Evolutionary conservation across 2,329 filamentous ascomycete genomes (phyloP).

Genomic region (Chalaropsis ovoidea): DNA sequence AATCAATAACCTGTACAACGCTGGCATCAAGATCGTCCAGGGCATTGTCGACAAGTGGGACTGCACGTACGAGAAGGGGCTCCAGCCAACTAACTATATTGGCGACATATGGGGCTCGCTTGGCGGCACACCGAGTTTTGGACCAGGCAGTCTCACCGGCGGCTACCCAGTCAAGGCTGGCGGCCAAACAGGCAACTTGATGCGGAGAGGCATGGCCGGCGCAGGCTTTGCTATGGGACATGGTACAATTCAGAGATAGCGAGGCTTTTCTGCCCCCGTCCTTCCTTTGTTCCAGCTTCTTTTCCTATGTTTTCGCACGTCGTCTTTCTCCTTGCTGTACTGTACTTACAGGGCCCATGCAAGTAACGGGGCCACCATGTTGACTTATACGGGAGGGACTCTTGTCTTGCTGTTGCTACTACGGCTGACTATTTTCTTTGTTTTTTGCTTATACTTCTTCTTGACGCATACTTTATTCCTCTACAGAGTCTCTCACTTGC

Average conservation of each 20-base stretch:
- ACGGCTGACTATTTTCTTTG: conserved; percentile 5
- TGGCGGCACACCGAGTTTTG: conserved; percentile 56
- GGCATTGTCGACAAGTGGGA: conserved; percentile 56
- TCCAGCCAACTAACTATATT: conserved; percentile 54
- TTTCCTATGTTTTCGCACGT: conserved; percentile 2
- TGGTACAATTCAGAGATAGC: background rate
- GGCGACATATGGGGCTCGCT: conserved; percentile 62
- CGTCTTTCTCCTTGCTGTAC: background rate
- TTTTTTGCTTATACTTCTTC: conserved; percentile 11
- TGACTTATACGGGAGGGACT: conserved; percentile 1
- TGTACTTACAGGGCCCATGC: background rate
- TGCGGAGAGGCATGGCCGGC: conserved; percentile 12
- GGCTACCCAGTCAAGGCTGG: conserved; percentile 31
- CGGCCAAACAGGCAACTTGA: conserved; percentile 18
- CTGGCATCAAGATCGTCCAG: conserved; percentile 54
- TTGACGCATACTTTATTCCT: background rate
- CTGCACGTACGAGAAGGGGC: conserved; percentile 45
- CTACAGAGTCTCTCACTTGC: too few relatives aligned
- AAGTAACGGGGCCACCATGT: background rate
- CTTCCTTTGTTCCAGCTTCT: background rate
- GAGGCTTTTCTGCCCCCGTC: background rate
- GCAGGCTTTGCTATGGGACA: conserved; percentile 7
- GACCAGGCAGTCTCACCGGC: conserved; percentile 41
- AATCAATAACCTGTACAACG: conserved; percentile 55
- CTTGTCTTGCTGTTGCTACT: background rate